Conservation (phyloP, 129 eudicot species). For the Tagetes patula region DNA sequence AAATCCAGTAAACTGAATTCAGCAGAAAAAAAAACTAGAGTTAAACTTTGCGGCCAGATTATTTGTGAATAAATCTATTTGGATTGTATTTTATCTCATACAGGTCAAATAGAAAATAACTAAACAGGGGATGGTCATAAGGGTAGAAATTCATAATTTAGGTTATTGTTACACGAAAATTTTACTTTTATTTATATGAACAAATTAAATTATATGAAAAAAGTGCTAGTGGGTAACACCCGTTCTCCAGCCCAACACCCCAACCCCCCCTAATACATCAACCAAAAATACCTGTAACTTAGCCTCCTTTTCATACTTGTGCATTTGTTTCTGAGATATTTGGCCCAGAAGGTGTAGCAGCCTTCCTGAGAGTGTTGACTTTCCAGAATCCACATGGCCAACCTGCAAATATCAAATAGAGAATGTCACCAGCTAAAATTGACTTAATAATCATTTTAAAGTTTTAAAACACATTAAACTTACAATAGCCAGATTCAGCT, state of each 20-base stretch:
- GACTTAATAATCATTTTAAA: not conserved
- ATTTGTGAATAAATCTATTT: not conserved
- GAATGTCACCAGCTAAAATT: constrained; percentile 6
- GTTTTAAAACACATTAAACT: constrained; percentile 24
- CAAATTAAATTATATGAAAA: not conserved
- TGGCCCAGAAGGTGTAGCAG: constrained; percentile 81
- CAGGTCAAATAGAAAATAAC: not conserved
- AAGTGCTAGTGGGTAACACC: no score
- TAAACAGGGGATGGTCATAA: not conserved
- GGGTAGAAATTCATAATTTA: not conserved
- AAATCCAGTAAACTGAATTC: constrained; percentile 18
- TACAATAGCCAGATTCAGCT: constrained; percentile 97
- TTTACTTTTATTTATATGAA: not conserved
- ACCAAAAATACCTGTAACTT: constrained; percentile 58
- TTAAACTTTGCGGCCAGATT: not conserved
- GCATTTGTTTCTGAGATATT: constrained; percentile 90
- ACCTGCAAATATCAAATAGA: constrained; percentile 49
- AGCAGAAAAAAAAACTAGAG: not conserved
- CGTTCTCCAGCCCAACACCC: not conserved
- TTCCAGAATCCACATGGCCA: constrained; percentile 99
- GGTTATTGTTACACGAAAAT: not conserved
- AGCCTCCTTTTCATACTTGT: constrained; percentile 87
- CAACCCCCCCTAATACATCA: not conserved
- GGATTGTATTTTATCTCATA: not conserved
- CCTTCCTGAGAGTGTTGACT: constrained; percentile 96